These are phyloP conservation scores for Balansia obtecta DNA, from an alignment of 2,329 filamentous ascomycete species.

Conservation along the genomic window DNA sequence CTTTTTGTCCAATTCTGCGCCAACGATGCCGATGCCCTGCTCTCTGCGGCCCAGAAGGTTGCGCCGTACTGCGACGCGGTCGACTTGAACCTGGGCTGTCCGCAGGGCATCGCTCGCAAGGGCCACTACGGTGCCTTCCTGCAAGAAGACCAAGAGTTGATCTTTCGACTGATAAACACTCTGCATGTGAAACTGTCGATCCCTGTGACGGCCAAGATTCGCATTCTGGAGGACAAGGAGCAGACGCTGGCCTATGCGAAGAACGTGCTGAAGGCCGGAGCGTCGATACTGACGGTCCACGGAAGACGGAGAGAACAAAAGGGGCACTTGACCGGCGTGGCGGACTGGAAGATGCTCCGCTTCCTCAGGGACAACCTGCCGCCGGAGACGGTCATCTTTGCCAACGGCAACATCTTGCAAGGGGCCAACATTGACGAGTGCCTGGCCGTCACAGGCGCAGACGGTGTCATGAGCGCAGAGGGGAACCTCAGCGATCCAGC, in stretches of 20 bases:
- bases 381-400: slow-evolving; percentile 82
- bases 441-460: slow-evolving; percentile 71
- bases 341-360: slow-evolving; percentile 79
- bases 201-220: slow-evolving; percentile 90
- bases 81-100: slow-evolving; percentile 90
- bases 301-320: slow-evolving; percentile 85
- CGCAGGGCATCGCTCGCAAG: slow-evolving; percentile 84
- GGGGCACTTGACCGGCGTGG: slow-evolving; percentile 84
- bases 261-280: slow-evolving; percentile 76
- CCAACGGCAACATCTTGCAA: slow-evolving; percentile 87
- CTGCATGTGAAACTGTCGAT: slow-evolving; percentile 67
- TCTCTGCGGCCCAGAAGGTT: slow-evolving; percentile 66
- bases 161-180: slow-evolving; percentile 72
- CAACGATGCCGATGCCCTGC: slow-evolving; percentile 68
- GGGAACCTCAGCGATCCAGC: slow-evolving; percentile 86
- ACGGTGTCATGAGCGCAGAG: slow-evolving; percentile 93
- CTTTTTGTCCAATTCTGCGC: slow-evolving; percentile 96
- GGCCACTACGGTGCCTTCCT: slow-evolving; percentile 90
- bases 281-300: slow-evolving; percentile 88
- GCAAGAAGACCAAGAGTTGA: slow-evolving; percentile 80
- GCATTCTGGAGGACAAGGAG: slow-evolving; percentile 76
- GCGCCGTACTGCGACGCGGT: slow-evolving; percentile 88
- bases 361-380: slow-evolving; percentile 76
- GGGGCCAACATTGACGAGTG: slow-evolving; percentile 66
- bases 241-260: slow-evolving; percentile 79